Conservation (phyloP, 2,329 filamentous ascomycete genomes). For the Alternaria metachromatica region DNA sequence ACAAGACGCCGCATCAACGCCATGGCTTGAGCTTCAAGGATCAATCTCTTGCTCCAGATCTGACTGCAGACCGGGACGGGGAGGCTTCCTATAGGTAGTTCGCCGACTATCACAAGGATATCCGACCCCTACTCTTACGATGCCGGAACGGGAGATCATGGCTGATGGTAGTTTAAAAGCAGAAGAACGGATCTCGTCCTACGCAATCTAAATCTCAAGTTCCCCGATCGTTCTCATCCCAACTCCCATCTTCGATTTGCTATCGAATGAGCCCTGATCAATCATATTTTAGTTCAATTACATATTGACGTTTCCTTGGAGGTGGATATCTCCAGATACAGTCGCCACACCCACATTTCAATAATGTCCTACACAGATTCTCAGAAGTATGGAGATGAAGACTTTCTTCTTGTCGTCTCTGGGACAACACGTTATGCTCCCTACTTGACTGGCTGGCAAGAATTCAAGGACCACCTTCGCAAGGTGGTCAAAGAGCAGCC, state of each 20-base stretch:
- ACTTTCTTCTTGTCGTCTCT: slow-evolving; percentile 41
- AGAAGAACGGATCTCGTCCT: slow-evolving; percentile 8
- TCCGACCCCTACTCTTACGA: background rate
- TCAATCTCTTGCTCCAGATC: background rate
- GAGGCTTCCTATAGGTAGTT: background rate
- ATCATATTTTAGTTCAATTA: background rate
- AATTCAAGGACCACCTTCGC: slow-evolving; percentile 48
- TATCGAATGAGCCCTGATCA: background rate
- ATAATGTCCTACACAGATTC: slow-evolving; percentile 19
- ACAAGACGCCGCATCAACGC: background rate
- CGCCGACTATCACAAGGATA: background rate
- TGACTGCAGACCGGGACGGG: slow-evolving; percentile 4
- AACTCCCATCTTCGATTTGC: background rate
- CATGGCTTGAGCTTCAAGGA: background rate
- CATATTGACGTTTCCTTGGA: too few species aligned
- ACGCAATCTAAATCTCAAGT: background rate
- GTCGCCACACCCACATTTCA: background rate
- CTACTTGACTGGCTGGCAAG: slow-evolving; percentile 43
- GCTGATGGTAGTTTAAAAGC: background rate
- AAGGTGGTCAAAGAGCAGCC: slow-evolving; percentile 44
- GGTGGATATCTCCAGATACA: background rate
- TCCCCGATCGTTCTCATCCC: background rate
- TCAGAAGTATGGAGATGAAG: slow-evolving; percentile 29
- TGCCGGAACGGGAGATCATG: background rate
- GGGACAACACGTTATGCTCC: slow-evolving; percentile 34